Conservation (phyloP, 116 monocot genomes). For the Cymodocea nodosa region DNA sequence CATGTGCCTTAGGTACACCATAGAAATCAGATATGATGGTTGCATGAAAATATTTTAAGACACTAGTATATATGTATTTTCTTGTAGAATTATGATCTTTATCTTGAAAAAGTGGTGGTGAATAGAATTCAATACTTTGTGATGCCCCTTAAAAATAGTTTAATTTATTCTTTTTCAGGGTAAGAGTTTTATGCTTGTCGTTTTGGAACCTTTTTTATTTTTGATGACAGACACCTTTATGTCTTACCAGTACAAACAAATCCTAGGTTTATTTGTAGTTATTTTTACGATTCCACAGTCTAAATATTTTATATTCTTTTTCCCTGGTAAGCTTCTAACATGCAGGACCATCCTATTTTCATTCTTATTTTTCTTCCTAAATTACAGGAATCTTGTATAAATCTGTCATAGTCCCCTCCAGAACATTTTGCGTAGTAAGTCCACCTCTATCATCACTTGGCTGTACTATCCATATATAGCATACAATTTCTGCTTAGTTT, state of each 20-base stretch:
- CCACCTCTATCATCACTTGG: not conserved
- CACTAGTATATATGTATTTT: too few relatives aligned
- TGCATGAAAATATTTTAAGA: too few relatives aligned
- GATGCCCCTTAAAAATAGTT: not conserved
- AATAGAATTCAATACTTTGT: not conserved
- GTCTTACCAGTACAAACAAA: too few relatives aligned
- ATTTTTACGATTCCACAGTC: too few relatives aligned
- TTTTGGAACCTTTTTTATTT: not conserved
- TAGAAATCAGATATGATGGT: too few relatives aligned
- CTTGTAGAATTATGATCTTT: too few relatives aligned
- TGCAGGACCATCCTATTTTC: not conserved
- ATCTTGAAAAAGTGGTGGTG: too few relatives aligned
- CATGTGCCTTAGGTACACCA: too few relatives aligned
- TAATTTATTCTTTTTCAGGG: not conserved
- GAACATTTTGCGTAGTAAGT: slow-evolving; percentile 93
- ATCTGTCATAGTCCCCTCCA: slow-evolving; percentile 74
- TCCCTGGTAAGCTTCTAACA: too few relatives aligned
- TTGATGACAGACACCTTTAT: not conserved
- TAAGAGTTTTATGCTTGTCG: not conserved
- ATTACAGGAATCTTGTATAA: slow-evolving; percentile 79
- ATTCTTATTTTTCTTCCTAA: not conserved
- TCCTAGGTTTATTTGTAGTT: too few relatives aligned
- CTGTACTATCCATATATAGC: not conserved
- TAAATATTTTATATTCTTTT: too few relatives aligned
- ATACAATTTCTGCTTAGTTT: not conserved